Conservation (phyloP, 1,139 yeast genomes). For the Saccharomycopsis phalli region DNA sequence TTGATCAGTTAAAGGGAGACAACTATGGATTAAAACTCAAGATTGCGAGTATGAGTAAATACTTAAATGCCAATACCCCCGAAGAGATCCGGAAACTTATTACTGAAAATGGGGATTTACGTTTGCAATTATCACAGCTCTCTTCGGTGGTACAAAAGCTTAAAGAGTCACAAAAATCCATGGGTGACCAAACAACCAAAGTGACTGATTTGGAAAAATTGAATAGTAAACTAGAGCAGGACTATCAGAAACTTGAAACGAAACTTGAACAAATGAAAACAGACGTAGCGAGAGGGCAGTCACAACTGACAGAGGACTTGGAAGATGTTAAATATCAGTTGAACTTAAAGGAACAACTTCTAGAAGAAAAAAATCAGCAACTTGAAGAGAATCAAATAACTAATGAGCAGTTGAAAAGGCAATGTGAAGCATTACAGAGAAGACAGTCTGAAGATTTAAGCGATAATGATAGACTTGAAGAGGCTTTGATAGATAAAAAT, state of each 20-base stretch:
- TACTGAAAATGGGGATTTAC: conserved; percentile 20
- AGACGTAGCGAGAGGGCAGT: too few relatives aligned
- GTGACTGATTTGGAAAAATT: not conserved
- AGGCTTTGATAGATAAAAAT: conserved; percentile 22
- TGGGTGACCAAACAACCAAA: not conserved
- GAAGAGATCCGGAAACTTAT: conserved; percentile 21
- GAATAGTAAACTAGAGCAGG: not conserved
- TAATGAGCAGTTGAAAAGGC: conserved; percentile 22
- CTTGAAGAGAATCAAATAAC: conserved; percentile 22
- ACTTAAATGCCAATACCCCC: conserved; percentile 30
- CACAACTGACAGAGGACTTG: not conserved
- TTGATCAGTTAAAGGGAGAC: conserved; percentile 45
- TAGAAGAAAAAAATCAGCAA: not conserved
- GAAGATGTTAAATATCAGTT: too few relatives aligned
- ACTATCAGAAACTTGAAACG: not conserved
- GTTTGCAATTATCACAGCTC: conserved; percentile 19
- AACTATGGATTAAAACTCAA: conserved; percentile 56
- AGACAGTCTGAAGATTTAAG: conserved; percentile 11
- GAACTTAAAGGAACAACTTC: not conserved
- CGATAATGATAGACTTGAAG: conserved; percentile 22
- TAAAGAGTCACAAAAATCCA: not conserved
- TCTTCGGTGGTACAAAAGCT: conserved; percentile 13
- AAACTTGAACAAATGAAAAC: too few relatives aligned
- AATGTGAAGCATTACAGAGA: conserved; percentile 12
- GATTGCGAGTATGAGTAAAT: conserved; percentile 43